Conservation (phyloP, 805 yeast genomes). For the Candida multigemmis region DNA sequence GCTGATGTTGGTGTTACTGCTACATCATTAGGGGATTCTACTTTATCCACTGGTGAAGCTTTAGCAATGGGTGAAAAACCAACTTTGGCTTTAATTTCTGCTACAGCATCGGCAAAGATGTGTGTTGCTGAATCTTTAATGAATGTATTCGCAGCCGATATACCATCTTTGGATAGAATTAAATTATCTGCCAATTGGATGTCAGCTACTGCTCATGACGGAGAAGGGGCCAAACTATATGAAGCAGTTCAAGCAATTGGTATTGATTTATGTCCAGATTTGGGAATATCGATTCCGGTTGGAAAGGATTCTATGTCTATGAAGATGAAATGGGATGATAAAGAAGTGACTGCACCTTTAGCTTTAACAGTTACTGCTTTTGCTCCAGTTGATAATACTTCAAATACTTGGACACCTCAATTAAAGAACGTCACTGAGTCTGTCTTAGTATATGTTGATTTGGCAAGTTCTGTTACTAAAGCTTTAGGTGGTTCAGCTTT, state of each 20-base stretch:
- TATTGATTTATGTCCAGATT: constrained; percentile 84
- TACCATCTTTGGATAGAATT: constrained; percentile 62
- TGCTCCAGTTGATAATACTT: constrained; percentile 75
- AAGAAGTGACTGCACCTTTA: constrained; percentile 92
- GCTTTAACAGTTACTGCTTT: constrained; percentile 88
- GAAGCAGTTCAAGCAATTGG: constrained; percentile 98
- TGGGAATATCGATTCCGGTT: constrained; percentile 90
- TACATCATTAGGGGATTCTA: constrained; percentile 71
- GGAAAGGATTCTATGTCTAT: constrained; percentile 99
- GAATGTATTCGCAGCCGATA: constrained; percentile 85
- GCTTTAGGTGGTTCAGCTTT: constrained; percentile 90
- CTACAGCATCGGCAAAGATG: constrained; percentile 90
- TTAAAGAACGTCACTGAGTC: constrained; percentile 47
- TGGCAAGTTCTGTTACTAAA: constrained; percentile 41
- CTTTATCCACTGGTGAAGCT: constrained; percentile 86
- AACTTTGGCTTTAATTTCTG: constrained; percentile 73
- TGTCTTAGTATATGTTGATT: constrained; percentile 69
- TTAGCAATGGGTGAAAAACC: constrained; percentile 98
- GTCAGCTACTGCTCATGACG: constrained; percentile 92
- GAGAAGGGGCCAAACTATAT: constrained; percentile 91
- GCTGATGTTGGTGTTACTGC: constrained; percentile 97
- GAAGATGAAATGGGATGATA: constrained; percentile 96
- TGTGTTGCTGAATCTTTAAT: constrained; percentile 90
- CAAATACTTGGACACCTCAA: constrained; percentile 93
- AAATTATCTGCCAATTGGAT: constrained; percentile 98